Conservation (phyloP, 73 alveolate species). For the Loxodes magnus region DNA sequence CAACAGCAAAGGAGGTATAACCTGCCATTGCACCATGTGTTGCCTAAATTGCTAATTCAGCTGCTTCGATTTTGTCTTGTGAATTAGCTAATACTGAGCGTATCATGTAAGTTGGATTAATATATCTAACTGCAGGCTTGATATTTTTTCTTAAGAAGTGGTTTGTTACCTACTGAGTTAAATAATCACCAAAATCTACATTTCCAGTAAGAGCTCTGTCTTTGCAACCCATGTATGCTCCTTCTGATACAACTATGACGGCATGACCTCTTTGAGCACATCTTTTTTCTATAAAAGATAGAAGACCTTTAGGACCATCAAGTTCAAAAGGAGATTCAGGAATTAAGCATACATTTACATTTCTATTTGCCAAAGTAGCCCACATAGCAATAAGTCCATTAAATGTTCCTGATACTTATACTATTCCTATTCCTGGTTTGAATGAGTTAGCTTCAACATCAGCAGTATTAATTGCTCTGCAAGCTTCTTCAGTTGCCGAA, state of each 20-base stretch:
- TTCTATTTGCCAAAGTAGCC: slow-evolving; percentile 89
- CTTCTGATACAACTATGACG: slow-evolving; percentile 67
- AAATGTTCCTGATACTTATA: slow-evolving; percentile 96
- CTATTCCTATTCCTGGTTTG: slow-evolving; percentile 93
- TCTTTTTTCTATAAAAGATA: slow-evolving; percentile 46
- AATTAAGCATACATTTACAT: slow-evolving; percentile 92
- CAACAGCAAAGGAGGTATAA: slow-evolving; percentile 72
- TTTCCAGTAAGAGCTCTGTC: slow-evolving; percentile 51
- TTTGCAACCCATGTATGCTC: slow-evolving; percentile 52
- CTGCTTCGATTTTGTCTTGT: slow-evolving; percentile 80
- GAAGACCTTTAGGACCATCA: slow-evolving; percentile 76
- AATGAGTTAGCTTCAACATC: slow-evolving; percentile 94
- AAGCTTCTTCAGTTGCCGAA: slow-evolving; percentile 92
- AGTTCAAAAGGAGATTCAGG: slow-evolving; percentile 94
- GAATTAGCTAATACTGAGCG: slow-evolving; percentile 85
- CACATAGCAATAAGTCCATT: slow-evolving; percentile 96
- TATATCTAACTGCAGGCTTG: slow-evolving; percentile 57
- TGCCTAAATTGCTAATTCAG: slow-evolving; percentile 84
- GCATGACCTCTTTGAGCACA: slow-evolving; percentile 57
- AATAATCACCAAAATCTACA: slow-evolving; percentile 85
- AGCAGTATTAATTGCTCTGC: slow-evolving; percentile 82
- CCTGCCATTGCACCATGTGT: slow-evolving; percentile 93
- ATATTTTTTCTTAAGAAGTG: slow-evolving; percentile 44
- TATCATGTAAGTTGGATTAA: slow-evolving; percentile 98
- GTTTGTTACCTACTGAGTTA: slow-evolving; percentile 58